Evolutionary conservation across 768 basidiomycete species (phyloP).

Genomic region (Tricholoma saponaceum): DNA sequence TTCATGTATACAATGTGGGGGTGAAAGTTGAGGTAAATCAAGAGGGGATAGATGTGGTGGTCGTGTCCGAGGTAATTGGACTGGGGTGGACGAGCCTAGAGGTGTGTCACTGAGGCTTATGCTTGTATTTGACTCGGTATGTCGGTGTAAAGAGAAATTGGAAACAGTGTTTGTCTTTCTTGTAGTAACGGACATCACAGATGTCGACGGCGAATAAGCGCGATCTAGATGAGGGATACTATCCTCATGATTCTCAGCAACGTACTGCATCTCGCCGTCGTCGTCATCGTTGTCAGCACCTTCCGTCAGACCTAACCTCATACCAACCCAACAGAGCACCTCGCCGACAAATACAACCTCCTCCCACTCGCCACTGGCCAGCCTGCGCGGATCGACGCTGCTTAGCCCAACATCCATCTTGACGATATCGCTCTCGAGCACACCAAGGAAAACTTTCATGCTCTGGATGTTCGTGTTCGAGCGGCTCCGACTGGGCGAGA

Average conservation of each 20-base stretch:
- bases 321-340: constrained; percentile 67
- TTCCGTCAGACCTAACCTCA: constrained; percentile 30
- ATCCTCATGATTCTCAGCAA: not conserved
- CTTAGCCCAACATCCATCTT: constrained; percentile 59
- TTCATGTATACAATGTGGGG: constrained; percentile 50
- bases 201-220: constrained; percentile 26
- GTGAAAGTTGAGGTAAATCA: constrained; percentile 7
- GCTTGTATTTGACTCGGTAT: constrained; percentile 26
- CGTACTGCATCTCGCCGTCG: not conserved
- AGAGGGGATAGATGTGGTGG: constrained; percentile 14
- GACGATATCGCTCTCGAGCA: constrained; percentile 64
- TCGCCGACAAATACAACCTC: constrained; percentile 66
- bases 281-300: constrained; percentile 6
- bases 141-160: constrained; percentile 17
- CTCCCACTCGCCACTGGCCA: constrained; percentile 62
- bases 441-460: constrained; percentile 73
- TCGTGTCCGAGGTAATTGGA: constrained; percentile 20
- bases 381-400: constrained; percentile 57
- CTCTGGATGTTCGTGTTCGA: constrained; percentile 45
- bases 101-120: constrained; percentile 11
- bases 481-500: not conserved
- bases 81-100: not conserved
- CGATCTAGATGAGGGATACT: not conserved
- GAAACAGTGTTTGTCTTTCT: constrained; percentile 18
- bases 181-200: constrained; percentile 29